Base-by-base conservation (phyloP, 108 stramenopile species). In the Skeletonema potamos region DNA sequence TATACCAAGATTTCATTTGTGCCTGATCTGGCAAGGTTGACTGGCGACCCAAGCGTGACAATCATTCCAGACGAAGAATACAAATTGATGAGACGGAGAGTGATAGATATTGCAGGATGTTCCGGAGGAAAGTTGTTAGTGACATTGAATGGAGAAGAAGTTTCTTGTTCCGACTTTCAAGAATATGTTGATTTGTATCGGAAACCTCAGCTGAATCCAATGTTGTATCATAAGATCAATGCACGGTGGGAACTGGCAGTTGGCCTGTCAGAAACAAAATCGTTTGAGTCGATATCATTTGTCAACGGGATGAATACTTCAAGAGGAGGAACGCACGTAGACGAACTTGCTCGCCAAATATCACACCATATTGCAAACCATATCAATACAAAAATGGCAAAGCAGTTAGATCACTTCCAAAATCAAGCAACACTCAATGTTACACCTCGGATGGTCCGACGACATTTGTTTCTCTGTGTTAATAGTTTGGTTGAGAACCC, bases 401-500 rank as follows among this genome's bases (percentile, higher is more conserved):
- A 73, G 39, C 55, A 79, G 24, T 32, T 68, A 28, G 48, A 71
- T 84, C 72, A 26, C 13, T 46, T 61, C 12, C 66, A 74, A 39
- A 34, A 20, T 37, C 70, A 44, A 48, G 13, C 22, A 32, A 58
- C 64, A 20, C 61, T 62, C 28, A 67, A 46, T n/a, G 54, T 87
- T 13, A 79, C 79, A n/a, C 82, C 86, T 0, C 87, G 85, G 59
- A 73, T 91, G 29, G 87, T 98, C 24, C 90, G 92, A 64, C 76
- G 93, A 48, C 96, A 98, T 80, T 71, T 99, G 12, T 90, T 89
- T 72, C 82, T 99, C 9, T 97, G 85, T 58, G 92, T 97, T 30
- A 98, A 98, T 74, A 77, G 85, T 24, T 64, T 98, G 59, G 96
- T 99, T 62, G 98, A 96, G 66, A 99, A 99, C 79, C 93, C 96